Evolutionary conservation across 2,329 filamentous ascomycete genomes (phyloP).

Genomic region (Macroventuria anomochaeta): DNA sequence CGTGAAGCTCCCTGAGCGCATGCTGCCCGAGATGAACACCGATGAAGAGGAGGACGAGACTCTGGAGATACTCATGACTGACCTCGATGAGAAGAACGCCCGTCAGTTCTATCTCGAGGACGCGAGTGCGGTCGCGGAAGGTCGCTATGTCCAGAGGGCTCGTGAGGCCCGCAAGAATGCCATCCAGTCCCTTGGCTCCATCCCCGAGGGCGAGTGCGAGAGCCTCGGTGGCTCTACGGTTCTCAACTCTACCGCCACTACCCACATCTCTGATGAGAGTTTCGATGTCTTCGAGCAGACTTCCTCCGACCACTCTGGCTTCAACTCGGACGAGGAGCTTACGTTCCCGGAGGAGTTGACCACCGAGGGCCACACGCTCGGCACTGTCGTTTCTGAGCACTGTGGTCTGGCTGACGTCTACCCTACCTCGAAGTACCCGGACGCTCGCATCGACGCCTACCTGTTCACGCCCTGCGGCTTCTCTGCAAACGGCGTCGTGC

Average conservation of each 20-base stretch:
- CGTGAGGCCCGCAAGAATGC: slow-evolving; percentile 67
- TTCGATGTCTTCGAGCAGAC: slow-evolving; percentile 85
- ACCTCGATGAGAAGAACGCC: slow-evolving; percentile 69
- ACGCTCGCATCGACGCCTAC: slow-evolving; percentile 93
- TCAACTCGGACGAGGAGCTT: slow-evolving; percentile 63
- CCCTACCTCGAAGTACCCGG: slow-evolving; percentile 83
- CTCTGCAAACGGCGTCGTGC: slow-evolving; percentile 94
- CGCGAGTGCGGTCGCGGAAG: slow-evolving; percentile 89
- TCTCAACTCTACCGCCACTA: slow-evolving; percentile 51
- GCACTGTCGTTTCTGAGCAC: slow-evolving; percentile 86
- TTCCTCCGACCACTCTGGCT: slow-evolving; percentile 66
- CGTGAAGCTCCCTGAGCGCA: slow-evolving; percentile 64
- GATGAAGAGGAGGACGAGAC: slow-evolving; percentile 74
- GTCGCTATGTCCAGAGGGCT: slow-evolving; percentile 73
- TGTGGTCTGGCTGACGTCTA: slow-evolving; percentile 92
- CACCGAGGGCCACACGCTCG: slow-evolving; percentile 92
- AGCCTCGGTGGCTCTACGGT: slow-evolving; percentile 46
- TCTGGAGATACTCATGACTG: slow-evolving; percentile 71
- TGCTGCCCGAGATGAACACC: slow-evolving; percentile 52
- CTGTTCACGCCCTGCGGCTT: slow-evolving; percentile 97
- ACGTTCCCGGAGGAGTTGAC: slow-evolving; percentile 75
- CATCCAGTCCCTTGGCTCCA: slow-evolving; percentile 64
- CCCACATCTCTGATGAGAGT: slow-evolving; percentile 59
- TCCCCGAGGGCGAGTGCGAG: slow-evolving; percentile 59
- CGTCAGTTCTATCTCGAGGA: slow-evolving; percentile 75